Evolutionary conservation across 768 basidiomycete species (phyloP).

Genomic region (Lactifluus subvellereus): DNA sequence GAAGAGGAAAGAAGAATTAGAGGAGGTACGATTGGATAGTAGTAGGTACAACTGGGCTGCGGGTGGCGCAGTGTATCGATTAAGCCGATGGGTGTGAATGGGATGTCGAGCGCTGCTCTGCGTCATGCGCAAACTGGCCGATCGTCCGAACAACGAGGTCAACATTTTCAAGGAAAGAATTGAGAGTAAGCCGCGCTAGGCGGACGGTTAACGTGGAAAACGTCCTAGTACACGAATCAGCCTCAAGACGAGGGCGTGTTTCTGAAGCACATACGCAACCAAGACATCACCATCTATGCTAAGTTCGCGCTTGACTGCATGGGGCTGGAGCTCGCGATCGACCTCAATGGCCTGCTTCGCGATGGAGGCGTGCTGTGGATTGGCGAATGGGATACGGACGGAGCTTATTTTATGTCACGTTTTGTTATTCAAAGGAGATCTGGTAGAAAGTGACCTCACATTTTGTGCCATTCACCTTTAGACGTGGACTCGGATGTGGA

Average conservation of each 20-base stretch:
- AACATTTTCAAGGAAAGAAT: constrained; percentile 85
- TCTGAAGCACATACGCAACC: constrained; percentile 55
- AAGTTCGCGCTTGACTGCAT: constrained; percentile 71
- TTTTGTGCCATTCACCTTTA: constrained; percentile 43
- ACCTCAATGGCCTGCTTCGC: constrained; percentile 83
- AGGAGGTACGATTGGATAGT: constrained; percentile 24
- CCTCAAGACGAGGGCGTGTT: constrained; percentile 9
- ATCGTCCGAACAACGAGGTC: constrained; percentile 82
- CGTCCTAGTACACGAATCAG: constrained; percentile 39
- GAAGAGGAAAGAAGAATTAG: constrained; percentile 22
- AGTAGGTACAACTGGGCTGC: constrained; percentile 19
- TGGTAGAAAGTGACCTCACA: constrained; percentile 36
- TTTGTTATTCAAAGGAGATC: not conserved
- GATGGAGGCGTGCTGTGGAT: constrained; percentile 66
- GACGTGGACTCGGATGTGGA: constrained; percentile 24
- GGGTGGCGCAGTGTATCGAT: constrained; percentile 16
- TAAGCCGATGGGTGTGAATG: constrained; percentile 14
- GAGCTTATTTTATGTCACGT: constrained; percentile 24
- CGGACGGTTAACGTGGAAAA: constrained; percentile 78
- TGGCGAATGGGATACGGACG: constrained; percentile 73
- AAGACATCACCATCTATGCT: constrained; percentile 61
- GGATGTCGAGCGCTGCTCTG: constrained; percentile 31
- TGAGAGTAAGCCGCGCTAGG: constrained; percentile 75
- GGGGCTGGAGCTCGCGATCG: constrained; percentile 76
- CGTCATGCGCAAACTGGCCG: constrained; percentile 70